These are phyloP conservation scores for Artemisia argyi DNA, from an alignment of 129 eudicot species.

Conservation along the genomic window DNA sequence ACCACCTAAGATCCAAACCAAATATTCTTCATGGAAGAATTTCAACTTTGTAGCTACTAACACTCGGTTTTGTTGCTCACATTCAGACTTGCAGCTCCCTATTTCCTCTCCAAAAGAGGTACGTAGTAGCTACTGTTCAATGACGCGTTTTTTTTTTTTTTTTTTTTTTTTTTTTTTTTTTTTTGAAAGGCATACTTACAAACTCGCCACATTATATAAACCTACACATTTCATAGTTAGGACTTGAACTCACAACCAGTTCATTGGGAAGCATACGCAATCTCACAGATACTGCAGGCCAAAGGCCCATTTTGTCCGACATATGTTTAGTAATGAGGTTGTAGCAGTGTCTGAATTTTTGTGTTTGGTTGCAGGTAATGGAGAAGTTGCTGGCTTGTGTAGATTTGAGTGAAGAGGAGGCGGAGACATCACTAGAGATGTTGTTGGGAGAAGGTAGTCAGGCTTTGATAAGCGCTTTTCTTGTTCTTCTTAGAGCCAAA, in stretches of 20 bases:
- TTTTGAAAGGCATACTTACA: too few species aligned
- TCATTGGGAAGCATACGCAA: too few species aligned
- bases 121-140: neutral
- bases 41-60: neutral
- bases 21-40: conserved; percentile 15
- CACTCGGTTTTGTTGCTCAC: conserved; percentile 21
- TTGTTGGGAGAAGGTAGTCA: conserved; percentile 59
- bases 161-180: neutral
- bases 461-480: conserved; percentile 81
- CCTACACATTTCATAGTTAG: too few species aligned
- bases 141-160: neutral
- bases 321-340: neutral
- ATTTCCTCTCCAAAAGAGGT: conserved; percentile 19
- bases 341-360: neutral
- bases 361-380: conserved; percentile 51
- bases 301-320: neutral
- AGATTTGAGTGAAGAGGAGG: conserved; percentile 72
- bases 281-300: too few species aligned
- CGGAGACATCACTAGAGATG: conserved; percentile 64
- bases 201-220: too few species aligned
- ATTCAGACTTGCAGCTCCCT: conserved; percentile 6
- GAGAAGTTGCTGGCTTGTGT: conserved; percentile 58
- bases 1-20: conserved; percentile 17
- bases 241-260: too few species aligned
- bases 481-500: conserved; percentile 86